Evolutionary conservation across 106 monocot genomes (phyloP).

Genomic region (Allium cepa): DNA sequence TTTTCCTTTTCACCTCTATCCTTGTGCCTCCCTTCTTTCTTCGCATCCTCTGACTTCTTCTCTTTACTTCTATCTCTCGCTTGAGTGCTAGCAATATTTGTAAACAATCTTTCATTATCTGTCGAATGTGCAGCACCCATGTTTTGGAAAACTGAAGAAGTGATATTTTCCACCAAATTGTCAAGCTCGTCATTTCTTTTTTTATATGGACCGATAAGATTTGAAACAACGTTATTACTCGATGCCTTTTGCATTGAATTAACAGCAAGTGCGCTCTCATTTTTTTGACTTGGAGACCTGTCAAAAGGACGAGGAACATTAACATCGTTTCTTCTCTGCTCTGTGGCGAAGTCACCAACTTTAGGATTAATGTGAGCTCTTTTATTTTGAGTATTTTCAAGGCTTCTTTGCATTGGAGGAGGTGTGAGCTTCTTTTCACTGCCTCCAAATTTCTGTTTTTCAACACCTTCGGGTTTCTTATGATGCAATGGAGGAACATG

Average conservation of each 20-base stretch:
- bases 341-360: not conserved
- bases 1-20: slow-evolving; percentile 12
- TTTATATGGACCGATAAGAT: not conserved
- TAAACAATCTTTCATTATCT: slow-evolving; percentile 11
- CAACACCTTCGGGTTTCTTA: slow-evolving; percentile 2
- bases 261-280: not conserved
- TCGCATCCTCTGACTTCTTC: slow-evolving; percentile 7
- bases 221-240: slow-evolving; percentile 7
- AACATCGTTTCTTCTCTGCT: slow-evolving; percentile 8
- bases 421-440: no score
- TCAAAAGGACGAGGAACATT: not conserved
- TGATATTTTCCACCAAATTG: not conserved
- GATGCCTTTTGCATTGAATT: slow-evolving; percentile 5
- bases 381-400: not conserved
- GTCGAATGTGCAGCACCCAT: not conserved
- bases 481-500: not conserved
- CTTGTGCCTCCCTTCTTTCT: slow-evolving; percentile 11
- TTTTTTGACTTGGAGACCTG: not conserved
- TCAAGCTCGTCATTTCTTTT: slow-evolving; percentile 12
- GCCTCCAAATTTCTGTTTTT: slow-evolving; percentile 15
- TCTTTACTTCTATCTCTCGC: slow-evolving; percentile 19
- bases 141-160: not conserved
- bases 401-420: no score
- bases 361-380: not conserved
- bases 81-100: slow-evolving; percentile 7